These are phyloP conservation scores for Fallopia convolvulus DNA, from an alignment of 148 eudicot species.

Conservation along the genomic window DNA sequence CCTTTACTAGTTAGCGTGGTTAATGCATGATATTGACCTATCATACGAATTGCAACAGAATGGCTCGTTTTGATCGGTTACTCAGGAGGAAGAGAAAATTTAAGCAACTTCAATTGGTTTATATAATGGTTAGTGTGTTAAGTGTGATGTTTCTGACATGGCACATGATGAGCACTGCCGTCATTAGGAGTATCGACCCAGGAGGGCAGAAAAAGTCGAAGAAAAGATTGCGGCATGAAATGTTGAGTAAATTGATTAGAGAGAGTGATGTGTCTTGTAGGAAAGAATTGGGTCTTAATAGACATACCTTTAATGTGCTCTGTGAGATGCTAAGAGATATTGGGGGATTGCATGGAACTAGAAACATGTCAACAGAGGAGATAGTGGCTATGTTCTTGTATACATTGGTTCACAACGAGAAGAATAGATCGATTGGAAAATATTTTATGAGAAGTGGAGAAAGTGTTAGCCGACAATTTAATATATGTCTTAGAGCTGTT, in stretches of 20 bases:
- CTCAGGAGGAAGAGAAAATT: constrained; percentile 11
- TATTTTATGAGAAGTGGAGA: constrained; percentile 23
- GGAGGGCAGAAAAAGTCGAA: constrained; percentile 6
- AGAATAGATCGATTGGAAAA: constrained; percentile 12
- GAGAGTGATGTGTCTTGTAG: constrained; percentile 17
- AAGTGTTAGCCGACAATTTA: constrained; percentile 17
- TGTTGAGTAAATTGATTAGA: constrained; percentile 13
- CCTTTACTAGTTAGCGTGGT: not conserved
- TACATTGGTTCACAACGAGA: constrained; percentile 12
- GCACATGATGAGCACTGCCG: not conserved
- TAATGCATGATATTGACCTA: not conserved
- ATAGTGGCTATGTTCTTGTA: constrained; percentile 14
- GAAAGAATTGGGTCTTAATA: constrained; percentile 8
- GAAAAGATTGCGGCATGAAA: constrained; percentile 8
- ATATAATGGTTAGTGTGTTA: not conserved
- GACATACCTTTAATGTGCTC: constrained; percentile 10
- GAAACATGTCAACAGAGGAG: constrained; percentile 14
- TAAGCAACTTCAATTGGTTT: constrained; percentile 5
- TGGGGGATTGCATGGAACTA: constrained; percentile 16
- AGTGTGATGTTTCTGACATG: not conserved
- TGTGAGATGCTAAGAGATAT: constrained; percentile 17
- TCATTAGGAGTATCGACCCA: not conserved
- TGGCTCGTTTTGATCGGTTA: constrained; percentile 14
- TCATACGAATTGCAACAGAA: not conserved
- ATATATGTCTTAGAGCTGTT: constrained; percentile 12